Evolutionary conservation across 495 filamentous ascomycete genomes (phyloP).

Genomic region (Aspergillus indologenus): DNA sequence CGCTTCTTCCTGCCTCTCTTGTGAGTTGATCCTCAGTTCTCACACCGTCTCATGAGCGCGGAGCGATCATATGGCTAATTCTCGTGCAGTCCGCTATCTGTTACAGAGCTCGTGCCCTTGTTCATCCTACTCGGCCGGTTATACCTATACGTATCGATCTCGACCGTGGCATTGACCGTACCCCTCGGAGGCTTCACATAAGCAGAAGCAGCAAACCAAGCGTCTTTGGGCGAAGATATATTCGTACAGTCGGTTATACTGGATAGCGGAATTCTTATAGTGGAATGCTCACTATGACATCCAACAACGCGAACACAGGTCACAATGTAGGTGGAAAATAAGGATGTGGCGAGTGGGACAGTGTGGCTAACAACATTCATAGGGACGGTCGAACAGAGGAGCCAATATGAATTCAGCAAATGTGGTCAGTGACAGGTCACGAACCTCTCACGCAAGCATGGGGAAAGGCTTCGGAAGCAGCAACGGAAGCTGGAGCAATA

Average conservation of each 20-base stretch:
- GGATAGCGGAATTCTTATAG: constrained; percentile 12
- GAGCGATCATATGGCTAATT: constrained; percentile 11
- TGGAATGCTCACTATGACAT: constrained; percentile 43
- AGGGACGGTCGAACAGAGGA: constrained; percentile 40
- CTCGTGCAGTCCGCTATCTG: constrained; percentile 12
- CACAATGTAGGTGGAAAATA: constrained; percentile 35
- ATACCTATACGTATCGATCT: constrained; percentile 1
- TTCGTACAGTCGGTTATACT: constrained; percentile 28
- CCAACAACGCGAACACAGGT: constrained; percentile 33
- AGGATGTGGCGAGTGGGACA: neutral
- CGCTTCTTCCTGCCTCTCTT: constrained; percentile 5
- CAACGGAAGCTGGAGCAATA: constrained; percentile 51
- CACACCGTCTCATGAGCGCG: neutral
- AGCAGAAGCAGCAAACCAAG: neutral
- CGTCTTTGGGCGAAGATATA: neutral
- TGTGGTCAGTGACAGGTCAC: constrained; percentile 38
- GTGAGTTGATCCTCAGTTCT: constrained; percentile 8
- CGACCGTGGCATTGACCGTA: neutral
- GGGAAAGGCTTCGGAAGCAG: constrained; percentile 44
- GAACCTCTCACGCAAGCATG: constrained; percentile 37
- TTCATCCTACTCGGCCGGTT: neutral
- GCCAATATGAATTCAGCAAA: constrained; percentile 41
- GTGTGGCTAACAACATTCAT: constrained; percentile 1
- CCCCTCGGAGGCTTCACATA: neutral
- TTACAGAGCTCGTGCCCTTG: constrained; percentile 12